Evolutionary conservation across 768 basidiomycete genomes (phyloP), one percentile per base, ranked within the genome.

Genomic region (Leccinum incarnatum): DNA sequence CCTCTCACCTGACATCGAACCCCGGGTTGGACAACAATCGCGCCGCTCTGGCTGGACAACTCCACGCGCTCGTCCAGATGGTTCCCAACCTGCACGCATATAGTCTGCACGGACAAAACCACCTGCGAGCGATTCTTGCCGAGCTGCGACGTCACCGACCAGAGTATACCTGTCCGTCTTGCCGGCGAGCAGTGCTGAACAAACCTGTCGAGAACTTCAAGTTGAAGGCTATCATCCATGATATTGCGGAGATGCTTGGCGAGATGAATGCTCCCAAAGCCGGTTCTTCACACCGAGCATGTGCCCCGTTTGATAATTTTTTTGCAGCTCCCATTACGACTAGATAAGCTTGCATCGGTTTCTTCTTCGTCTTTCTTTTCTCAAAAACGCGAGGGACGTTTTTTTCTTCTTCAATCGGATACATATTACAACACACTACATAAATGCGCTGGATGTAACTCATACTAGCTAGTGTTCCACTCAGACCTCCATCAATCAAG

Each of bases 141-240:
- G 53, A 65, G 57, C 15, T 65, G 65, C 64, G 61, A 67, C 75
- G 48, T 62, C 60, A 69, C 62, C 60, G 76, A 36, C 87, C 86
- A 0, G 67, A 78, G 30, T 89, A 86, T 62, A 83, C 83, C 2
- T 91, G 89, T 56, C 89, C 89, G 3, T 82, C 81, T 5, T 91
- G 89, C 64, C 78, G 89, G 53, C 74, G 78, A 49, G 63, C 69
- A 12, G 80, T 86, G 11, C 67, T 72, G 30, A 75, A 66, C 12
- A 78, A 76, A 21, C 89, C 89, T 0, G 76, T 80, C 0, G 86
- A 89, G 64, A 80, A 81, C 48, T 91, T 82, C 67, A 76, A 78
- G 6, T 69, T 90, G 51, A 91, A 89, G 69, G 72, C 76, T 2
- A 64, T 91, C 30, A 77, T 85, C 4, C 73, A 78, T 32, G 75